Evolutionary conservation across 2,329 filamentous ascomycete species (phyloP), one percentile per base, ranked within the genome.

Genomic region (Aspergillus texensis): DNA sequence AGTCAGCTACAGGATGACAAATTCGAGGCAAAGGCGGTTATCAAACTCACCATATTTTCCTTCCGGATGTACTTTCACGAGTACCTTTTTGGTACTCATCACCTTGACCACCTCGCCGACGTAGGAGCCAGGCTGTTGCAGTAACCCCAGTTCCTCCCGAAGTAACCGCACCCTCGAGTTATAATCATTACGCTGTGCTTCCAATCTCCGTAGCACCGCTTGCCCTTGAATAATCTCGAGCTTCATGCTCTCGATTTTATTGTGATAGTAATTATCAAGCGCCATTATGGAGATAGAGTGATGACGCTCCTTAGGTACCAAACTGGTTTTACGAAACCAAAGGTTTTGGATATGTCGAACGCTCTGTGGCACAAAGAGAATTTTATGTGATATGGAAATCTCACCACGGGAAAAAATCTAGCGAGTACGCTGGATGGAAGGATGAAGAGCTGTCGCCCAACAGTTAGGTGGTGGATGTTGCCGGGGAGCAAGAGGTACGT

Each of bases 211-310:
- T 67, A 99, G 86, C 63, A 97, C 93, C 62, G 95, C 94, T 83
- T 99, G 95, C 62, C 95, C 94, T 83, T 98, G 94, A 79, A 99
- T 94, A 79, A 99, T 99, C 88, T 99, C 94, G 80, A 99, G 93
- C 91, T 98, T 98, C 92, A 98, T 97, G 80, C 91, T 90, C 92
- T 99, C 95, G 83, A 98, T 98, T 87, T 99, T 99, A 86, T 98
- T 98, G 84, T 95, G 92, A 82, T 96, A 99, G 85, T 97, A 99
- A 82, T 91, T 96, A 82, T 98, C 95, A 83, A 99, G 92, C 88
- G 94, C 94, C 95, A 99, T 99, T 79, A 78, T 89, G 87, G 80
- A 78, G 75, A 64, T 65, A 50, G 57, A 68, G 59, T 62, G 66
- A 72, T 70, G 67, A 70, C 68, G 68, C 68, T 71, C 65, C 67